These are phyloP conservation scores for Botrytis pseudocinerea DNA, from an alignment of 2,329 filamentous ascomycete species.

Conservation along the genomic window DNA sequence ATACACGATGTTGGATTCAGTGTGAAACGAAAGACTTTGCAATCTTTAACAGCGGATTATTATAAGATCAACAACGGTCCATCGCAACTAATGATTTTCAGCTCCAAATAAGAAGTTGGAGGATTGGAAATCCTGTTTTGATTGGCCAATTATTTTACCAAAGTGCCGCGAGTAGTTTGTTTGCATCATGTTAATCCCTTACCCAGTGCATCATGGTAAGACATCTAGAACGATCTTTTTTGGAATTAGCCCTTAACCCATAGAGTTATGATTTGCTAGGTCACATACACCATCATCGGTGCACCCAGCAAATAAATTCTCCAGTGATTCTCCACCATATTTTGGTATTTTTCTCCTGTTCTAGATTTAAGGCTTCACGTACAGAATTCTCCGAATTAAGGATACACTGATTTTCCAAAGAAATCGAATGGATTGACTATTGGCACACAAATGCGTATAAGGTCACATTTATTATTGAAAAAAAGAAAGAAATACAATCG, in stretches of 20 bases:
- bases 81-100: neutral
- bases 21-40: neutral
- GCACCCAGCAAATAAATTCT: neutral
- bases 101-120: neutral
- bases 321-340: neutral
- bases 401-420: neutral
- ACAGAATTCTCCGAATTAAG: constrained; percentile 4
- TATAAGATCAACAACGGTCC: neutral
- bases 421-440: neutral
- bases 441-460: neutral
- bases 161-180: neutral
- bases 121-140: neutral
- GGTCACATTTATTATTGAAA: neutral
- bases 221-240: constrained; percentile 18
- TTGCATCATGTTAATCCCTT: constrained; percentile 3
- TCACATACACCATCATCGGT: constrained; percentile 2
- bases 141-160: neutral
- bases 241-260: neutral
- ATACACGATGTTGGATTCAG: neutral
- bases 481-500: neutral
- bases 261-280: constrained; percentile 2
- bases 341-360: neutral
- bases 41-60: neutral
- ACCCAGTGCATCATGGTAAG: constrained; percentile 6
- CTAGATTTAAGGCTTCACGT: neutral